These are phyloP conservation scores for Chaetomium tenue DNA, from an alignment of 495 filamentous ascomycete genomes.

Conservation along the genomic window DNA sequence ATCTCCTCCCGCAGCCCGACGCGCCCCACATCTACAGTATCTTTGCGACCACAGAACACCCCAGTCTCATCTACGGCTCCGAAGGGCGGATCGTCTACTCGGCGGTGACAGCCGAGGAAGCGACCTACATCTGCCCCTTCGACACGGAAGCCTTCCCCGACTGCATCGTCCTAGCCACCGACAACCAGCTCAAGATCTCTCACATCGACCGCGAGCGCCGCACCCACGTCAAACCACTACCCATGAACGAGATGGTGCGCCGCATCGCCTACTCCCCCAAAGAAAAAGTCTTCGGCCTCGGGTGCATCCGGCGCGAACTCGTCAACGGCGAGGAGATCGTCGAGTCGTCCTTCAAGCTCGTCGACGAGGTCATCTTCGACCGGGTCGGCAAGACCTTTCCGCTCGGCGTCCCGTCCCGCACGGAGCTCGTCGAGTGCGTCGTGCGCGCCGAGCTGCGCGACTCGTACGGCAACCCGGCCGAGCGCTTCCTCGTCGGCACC, in stretches of 20 bases:
- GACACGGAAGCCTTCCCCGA: conserved; percentile 76
- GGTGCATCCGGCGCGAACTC: conserved; percentile 68
- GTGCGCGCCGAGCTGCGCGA: conserved; percentile 72
- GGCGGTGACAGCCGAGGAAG: conserved; percentile 88
- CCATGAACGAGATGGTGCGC: conserved; percentile 77
- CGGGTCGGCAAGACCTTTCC: conserved; percentile 43
- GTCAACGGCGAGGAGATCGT: conserved; percentile 49
- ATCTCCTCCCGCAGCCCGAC: conserved; percentile 63
- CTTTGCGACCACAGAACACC: conserved; percentile 90
- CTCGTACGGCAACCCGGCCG: conserved; percentile 59
- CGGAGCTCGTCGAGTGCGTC: conserved; percentile 83
- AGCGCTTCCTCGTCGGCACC: conserved; percentile 88
- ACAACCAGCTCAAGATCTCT: conserved; percentile 73
- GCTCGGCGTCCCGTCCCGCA: conserved; percentile 52
- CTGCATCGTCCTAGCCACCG: conserved; percentile 76
- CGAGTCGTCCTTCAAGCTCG: conserved; percentile 50
- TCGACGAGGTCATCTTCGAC: conserved; percentile 53
- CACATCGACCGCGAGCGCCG: conserved; percentile 78
- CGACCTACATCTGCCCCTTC: conserved; percentile 76
- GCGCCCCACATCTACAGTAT: conserved; percentile 59
- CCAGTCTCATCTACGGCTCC: conserved; percentile 84
- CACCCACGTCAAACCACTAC: conserved; percentile 79
- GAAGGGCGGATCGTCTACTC: conserved; percentile 90
- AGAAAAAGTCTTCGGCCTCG: conserved; percentile 80
- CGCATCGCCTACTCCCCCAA: conserved; percentile 79